Evolutionary conservation across 768 basidiomycete genomes (phyloP).

Genomic region (Austroboletus eburneus): DNA sequence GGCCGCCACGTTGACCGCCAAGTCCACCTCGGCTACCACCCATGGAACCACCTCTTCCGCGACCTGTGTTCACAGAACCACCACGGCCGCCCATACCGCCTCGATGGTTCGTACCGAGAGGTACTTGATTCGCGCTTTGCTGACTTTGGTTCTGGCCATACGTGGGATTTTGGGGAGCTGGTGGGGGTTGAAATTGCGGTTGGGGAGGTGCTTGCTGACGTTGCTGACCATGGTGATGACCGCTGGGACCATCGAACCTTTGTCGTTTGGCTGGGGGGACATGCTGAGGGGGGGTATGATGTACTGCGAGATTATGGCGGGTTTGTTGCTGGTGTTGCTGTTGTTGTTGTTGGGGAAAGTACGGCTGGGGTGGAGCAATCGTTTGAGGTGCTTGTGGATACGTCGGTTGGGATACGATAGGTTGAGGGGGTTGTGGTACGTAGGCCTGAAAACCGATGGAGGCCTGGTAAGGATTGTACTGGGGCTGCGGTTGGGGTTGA

Average conservation of each 20-base stretch:
- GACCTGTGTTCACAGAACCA: constrained; percentile 28
- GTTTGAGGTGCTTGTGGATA: constrained; percentile 42
- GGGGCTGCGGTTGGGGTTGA: constrained; percentile 54
- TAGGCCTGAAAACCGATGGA: constrained; percentile 63
- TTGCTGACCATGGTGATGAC: constrained; percentile 38
- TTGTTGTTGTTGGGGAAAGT: constrained; percentile 37
- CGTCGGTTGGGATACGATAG: constrained; percentile 45
- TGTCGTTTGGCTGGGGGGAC: constrained; percentile 91
- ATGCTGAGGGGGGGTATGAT: constrained; percentile 72
- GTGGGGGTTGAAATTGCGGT: constrained; percentile 51
- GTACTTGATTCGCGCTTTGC: constrained; percentile 39
- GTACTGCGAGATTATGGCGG: constrained; percentile 44
- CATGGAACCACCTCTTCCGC: constrained; percentile 50
- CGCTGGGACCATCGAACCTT: constrained; percentile 77
- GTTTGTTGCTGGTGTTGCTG: constrained; percentile 40
- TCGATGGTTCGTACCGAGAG: constrained; percentile 40
- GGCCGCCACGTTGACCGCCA: constrained; percentile 39
- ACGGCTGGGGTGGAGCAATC: constrained; percentile 39
- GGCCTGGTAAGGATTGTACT: constrained; percentile 76
- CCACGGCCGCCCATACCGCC: constrained; percentile 45
- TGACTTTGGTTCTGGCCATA: constrained; percentile 37
- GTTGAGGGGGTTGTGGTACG: constrained; percentile 56
- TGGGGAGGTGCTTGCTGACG: constrained; percentile 51
- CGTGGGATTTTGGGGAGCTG: constrained; percentile 25
- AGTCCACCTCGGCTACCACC: constrained; percentile 42